These are phyloP conservation scores for Fusarium penzigii DNA, from an alignment of 2,329 filamentous ascomycete genomes.

Conservation along the genomic window DNA sequence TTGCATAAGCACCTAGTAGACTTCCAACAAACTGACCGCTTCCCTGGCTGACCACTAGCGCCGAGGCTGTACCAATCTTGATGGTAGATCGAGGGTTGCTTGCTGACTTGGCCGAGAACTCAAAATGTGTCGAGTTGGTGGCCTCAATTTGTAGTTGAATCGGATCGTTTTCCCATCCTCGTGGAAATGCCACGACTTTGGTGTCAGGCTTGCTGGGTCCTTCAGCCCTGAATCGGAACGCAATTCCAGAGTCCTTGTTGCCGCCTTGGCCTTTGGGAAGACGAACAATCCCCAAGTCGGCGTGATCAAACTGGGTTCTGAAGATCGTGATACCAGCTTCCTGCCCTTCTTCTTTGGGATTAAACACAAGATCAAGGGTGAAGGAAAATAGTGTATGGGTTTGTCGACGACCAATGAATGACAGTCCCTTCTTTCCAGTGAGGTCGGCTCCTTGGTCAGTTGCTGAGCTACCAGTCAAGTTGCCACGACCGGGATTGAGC, in stretches of 20 bases:
- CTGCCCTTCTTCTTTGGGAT: not conserved
- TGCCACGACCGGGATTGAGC: conserved; percentile 9
- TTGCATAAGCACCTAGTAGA: conserved; percentile 15
- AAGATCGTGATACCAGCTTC: conserved; percentile 15
- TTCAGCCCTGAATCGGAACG: conserved; percentile 10
- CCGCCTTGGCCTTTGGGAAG: not conserved
- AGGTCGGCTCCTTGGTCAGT: conserved; percentile 6
- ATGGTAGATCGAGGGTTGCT: not conserved
- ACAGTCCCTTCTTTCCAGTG: conserved; percentile 6
- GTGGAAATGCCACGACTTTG: conserved; percentile 5
- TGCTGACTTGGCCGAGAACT: conserved; percentile 2
- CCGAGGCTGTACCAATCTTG: conserved; percentile 4
- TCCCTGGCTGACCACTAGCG: conserved; percentile 12
- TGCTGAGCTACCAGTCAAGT: conserved; percentile 2
- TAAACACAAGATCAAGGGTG: conserved; percentile 10
- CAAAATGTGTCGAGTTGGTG: conserved; percentile 11
- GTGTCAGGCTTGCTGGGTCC: conserved; percentile 1
- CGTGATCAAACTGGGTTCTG: conserved; percentile 17
- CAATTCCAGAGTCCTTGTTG: conserved; percentile 1
- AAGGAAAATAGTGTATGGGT: conserved; percentile 13
- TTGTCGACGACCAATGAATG: conserved; percentile 15
- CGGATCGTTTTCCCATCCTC: conserved; percentile 4
- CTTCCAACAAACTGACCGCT: conserved; percentile 10
- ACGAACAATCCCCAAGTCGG: conserved; percentile 9
- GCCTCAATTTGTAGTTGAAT: conserved; percentile 8